Base-by-base conservation (phyloP, 192 early-diverging fungal genomes). In the Backusella liffmaniae region DNA sequence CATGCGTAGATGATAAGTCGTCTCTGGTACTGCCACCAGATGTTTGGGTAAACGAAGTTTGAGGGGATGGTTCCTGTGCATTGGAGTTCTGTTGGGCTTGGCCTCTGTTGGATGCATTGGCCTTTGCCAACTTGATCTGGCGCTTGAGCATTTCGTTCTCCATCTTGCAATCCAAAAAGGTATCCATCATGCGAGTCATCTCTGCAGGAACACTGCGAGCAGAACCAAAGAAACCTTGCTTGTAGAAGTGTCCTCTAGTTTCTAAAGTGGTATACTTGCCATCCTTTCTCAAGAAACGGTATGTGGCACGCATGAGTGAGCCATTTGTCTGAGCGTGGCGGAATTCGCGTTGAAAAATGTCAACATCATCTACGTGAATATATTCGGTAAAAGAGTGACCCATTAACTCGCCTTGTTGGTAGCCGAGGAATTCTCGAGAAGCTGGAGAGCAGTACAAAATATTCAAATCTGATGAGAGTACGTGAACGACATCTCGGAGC, bases 141-240 rank as follows among this genome's bases (percentile, higher is more conserved):
- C 77, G 72, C 42, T 75, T 67, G 37, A 85, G 73, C 46, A 78
- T 75, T 65, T 85, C 84, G 66, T 85, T 85, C 73, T 85, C 84
- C n/a, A 84, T 76, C 59, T 85, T 85, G 21, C 79, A 75, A 70
- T 85, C 84, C 34, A 85, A 66, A 56, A 85, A 84, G n/a, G 79
- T 82, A 76, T 85, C 84, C 30, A 85, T 67, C 77, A 85, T 81
- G 21, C 75, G 49, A 30, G 83, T 79, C 42, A 80, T 68, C 44
- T 78, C 78, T 42, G 80, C 82, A 7, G 84, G 84, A n/a, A 84
- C 82, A 18, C 80, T 67, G 65, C 80, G 80, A 67, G 83, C 84
- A 41, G 85, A 82, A 36, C 83, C 79, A 70, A 84, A 85, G 59
- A 85, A 85, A 1, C 70, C 73, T 44, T 70, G 51, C 21, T 74